Evolutionary conservation across 306 rosid genomes (phyloP), one percentile per base, ranked within the genome.

Genomic region (Corylus americana): DNA sequence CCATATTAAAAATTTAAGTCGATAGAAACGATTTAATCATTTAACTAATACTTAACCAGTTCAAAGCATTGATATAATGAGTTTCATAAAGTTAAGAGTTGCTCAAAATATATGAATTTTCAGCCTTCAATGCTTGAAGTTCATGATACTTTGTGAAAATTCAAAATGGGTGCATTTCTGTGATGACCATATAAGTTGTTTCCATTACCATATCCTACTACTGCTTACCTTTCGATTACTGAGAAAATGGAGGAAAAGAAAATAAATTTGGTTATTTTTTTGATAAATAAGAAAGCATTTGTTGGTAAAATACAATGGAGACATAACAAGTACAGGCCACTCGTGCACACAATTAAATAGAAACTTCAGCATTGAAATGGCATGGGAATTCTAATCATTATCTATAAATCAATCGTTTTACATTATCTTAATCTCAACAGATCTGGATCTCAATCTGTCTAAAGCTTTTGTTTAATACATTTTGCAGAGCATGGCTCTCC

Each of bases 371-470:
- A 59, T 25, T 11, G 55, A 45, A 4, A 39, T 54, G 78, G 54
- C 82, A 66, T 82, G 76, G 85, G 80, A 82, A 49, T 68, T 80
- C 61, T 37, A 79, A 80, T 82, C 58, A 54, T 71, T 74, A 47
- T 58, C 74, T 7, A 50, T 7, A 25, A 49, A 70, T 20, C 25
- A n/a, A 44, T 70, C 17, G 25, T 5, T 25, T 11, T 2, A 16
- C 22, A 20, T 10, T 20, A 12, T 22, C 16, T 61, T 48, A 18
- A 22, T 20, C 37, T 17, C 49, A 20, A 53, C 17, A 53, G 71
- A 86, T 84, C 78, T 68, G 75, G 84, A 89, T 88, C 88, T 82
- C 78, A 77, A 67, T 27, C 75, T 67, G 53, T n/a, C 6, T 22
- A 48, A 17, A 42, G 39, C 71, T 2, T 55, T 85, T 82, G 7